These are phyloP conservation scores for Acmispon strigosus DNA, from an alignment of 306 rosid species.

Conservation along the genomic window DNA sequence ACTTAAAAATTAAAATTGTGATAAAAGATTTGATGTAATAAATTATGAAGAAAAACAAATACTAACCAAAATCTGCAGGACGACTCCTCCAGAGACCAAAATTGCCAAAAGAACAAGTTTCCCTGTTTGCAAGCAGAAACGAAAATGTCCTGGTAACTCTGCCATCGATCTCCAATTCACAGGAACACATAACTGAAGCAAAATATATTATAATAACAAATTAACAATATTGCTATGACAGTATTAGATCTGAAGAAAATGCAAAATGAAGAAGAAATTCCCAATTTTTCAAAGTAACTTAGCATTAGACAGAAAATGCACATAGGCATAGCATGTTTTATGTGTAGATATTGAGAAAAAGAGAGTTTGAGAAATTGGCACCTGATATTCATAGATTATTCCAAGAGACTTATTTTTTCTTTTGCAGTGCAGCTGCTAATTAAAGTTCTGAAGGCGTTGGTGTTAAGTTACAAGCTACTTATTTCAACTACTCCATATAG, in stretches of 20 bases:
- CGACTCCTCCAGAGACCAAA: constrained; percentile 67
- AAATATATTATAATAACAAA: background rate
- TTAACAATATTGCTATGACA: background rate
- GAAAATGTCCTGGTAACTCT: constrained; percentile 52
- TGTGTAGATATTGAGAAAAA: background rate
- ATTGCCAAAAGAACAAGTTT: constrained; percentile 57
- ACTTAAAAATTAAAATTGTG: too few species aligned
- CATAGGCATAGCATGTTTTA: background rate
- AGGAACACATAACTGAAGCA: constrained; percentile 31
- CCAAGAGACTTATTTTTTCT: too few species aligned
- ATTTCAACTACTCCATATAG: background rate
- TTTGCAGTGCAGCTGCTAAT: background rate
- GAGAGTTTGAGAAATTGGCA: background rate
- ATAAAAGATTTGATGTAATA: too few species aligned
- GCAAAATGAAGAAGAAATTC: background rate
- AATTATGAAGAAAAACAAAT: background rate
- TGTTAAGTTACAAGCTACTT: background rate
- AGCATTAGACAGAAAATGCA: too few species aligned
- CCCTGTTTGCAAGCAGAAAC: constrained; percentile 52
- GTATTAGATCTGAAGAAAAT: background rate
- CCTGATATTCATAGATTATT: background rate
- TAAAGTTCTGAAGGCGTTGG: background rate
- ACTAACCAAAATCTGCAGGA: constrained; percentile 70
- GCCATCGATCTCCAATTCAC: constrained; percentile 56
- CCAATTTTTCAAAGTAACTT: too few species aligned